These are phyloP conservation scores for Boletus fagicola DNA, from an alignment of 768 basidiomycete species.

Conservation along the genomic window DNA sequence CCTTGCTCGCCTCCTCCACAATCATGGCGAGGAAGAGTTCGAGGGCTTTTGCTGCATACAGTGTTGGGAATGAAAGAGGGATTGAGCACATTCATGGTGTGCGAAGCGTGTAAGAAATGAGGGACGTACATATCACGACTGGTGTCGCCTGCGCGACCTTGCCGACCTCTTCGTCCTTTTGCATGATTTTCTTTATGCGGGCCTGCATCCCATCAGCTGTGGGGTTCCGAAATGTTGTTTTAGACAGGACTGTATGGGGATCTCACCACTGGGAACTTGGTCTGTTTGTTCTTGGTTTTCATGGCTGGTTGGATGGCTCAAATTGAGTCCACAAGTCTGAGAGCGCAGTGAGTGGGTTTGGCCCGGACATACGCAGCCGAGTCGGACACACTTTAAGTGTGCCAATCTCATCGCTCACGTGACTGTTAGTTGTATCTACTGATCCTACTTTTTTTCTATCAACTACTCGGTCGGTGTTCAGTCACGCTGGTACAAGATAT, in stretches of 20 bases:
- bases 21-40: slow-evolving; percentile 88
- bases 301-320: slow-evolving; percentile 35
- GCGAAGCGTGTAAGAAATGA: slow-evolving; percentile 12
- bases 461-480: background rate
- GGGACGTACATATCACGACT: slow-evolving; percentile 85
- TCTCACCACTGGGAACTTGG: slow-evolving; percentile 87
- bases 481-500: background rate
- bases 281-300: slow-evolving; percentile 91
- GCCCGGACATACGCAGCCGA: slow-evolving; percentile 12
- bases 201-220: slow-evolving; percentile 53
- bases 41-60: slow-evolving; percentile 79
- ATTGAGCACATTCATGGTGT: slow-evolving; percentile 8
- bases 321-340: background rate
- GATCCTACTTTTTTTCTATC: background rate
- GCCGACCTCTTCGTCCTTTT: slow-evolving; percentile 98
- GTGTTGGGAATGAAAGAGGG: background rate
- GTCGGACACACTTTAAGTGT: background rate
- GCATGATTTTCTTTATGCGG: slow-evolving; percentile 99
- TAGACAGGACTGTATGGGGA: slow-evolving; percentile 4
- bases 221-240: background rate
- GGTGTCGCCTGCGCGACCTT: slow-evolving; percentile 97
- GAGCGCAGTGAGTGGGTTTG: background rate
- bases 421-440: slow-evolving; percentile 9
- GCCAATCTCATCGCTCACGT: slow-evolving; percentile 29
- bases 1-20: slow-evolving; percentile 77